Percentiles rank a stretch among this genome's conserved stretches.
phyloP scores from a whole-genome alignment of 768 basidiomycete genomes.

The Termitomyces sp. region DNA sequence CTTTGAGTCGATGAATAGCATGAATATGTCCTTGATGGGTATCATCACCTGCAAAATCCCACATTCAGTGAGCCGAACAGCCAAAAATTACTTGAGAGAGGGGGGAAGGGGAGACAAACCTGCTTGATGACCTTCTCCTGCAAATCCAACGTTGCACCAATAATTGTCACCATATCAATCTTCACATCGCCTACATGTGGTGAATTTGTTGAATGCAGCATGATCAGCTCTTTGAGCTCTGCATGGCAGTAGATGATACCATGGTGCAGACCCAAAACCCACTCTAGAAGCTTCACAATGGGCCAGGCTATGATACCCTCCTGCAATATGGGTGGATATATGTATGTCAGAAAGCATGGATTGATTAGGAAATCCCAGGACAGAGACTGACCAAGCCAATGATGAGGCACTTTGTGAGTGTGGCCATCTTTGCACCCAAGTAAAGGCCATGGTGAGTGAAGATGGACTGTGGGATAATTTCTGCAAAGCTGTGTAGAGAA shows the following conservation, averaged over 20 bases:
- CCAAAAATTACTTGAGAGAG: no score
- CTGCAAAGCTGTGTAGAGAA: conserved; percentile 61
- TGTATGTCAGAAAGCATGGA: no score
- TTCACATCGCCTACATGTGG: conserved; percentile 84
- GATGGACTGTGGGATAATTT: conserved; percentile 91
- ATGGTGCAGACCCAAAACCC: conserved; percentile 76
- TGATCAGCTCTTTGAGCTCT: conserved; percentile 88
- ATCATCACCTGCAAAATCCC: no score
- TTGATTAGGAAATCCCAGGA: no score
- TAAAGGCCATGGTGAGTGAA: conserved; percentile 89
- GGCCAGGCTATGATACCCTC: conserved; percentile 85
- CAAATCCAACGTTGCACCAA: conserved; percentile 84
- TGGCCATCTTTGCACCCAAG: conserved; percentile 80
- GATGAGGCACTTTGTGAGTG: conserved; percentile 63
- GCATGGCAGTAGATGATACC: conserved; percentile 87
- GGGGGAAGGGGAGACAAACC: no score
- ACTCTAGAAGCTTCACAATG: conserved; percentile 77
- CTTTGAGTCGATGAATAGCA: conserved; percentile 81
- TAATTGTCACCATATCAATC: conserved; percentile 84
- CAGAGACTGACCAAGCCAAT: conserved; percentile 53
- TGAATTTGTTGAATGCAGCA: conserved; percentile 74
- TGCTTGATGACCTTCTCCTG: conserved; percentile 82
- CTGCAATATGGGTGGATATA: no score
- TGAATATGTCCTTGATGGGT: conserved; percentile 75
- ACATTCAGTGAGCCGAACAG: no score